These are phyloP conservation scores for Hypoxylon fragiforme DNA, from an alignment of 495 filamentous ascomycete genomes.

Conservation along the genomic window DNA sequence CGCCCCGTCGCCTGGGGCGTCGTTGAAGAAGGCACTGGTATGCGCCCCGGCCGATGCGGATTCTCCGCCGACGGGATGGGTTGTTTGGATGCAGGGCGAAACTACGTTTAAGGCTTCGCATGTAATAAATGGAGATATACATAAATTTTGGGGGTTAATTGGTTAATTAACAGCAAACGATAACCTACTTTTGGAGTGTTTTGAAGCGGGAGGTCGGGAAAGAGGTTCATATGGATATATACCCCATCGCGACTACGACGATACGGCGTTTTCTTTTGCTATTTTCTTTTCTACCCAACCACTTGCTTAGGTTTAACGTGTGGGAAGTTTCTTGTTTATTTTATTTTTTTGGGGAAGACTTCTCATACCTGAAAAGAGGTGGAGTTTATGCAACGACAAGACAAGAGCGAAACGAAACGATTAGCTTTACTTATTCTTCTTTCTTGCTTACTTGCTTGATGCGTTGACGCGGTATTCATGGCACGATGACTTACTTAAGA, in stretches of 20 bases:
- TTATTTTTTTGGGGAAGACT: not conserved
- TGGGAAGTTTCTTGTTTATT: too few species aligned
- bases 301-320: too few species aligned
- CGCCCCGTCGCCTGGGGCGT: constrained; percentile 46
- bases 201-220: too few species aligned
- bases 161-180: not conserved
- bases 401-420: too few species aligned
- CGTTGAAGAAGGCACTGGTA: constrained; percentile 39
- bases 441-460: too few species aligned
- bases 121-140: not conserved
- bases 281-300: not conserved
- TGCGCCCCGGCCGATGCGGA: constrained; percentile 42
- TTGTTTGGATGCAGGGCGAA: constrained; percentile 39
- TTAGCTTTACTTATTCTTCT: too few species aligned
- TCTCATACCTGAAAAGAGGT: too few species aligned
- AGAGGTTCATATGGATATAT: not conserved
- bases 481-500: too few species aligned
- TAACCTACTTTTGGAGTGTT: too few species aligned
- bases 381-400: too few species aligned
- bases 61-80: constrained; percentile 38
- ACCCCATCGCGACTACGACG: not conserved
- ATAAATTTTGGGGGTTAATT: not conserved
- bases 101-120: constrained; percentile 42
- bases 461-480: too few species aligned
- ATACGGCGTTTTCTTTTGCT: not conserved